Percentiles rank a stretch among this genome's conserved stretches.
These are phyloP conservation scores for Rhodomyrtus tomentosa DNA, from an alignment of 345 rosid genomes.

Conservation along the genomic window DNA sequence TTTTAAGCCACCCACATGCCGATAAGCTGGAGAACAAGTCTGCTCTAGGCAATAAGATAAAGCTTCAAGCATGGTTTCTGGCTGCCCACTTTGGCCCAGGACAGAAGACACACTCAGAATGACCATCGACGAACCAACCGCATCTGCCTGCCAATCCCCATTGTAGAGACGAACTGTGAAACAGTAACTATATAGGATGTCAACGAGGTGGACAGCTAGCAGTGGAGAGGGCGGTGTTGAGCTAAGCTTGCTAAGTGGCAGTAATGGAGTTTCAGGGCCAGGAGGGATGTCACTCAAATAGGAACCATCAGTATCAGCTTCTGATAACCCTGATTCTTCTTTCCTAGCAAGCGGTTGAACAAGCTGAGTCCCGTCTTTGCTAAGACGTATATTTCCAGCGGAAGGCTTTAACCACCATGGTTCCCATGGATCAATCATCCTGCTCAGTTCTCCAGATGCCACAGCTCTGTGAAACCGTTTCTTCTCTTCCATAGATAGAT, in stretches of 20 bases:
- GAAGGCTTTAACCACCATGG: conserved; percentile 93
- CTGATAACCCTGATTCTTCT: conserved; percentile 7
- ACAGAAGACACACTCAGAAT: conserved; percentile 51
- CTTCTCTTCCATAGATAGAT: conserved; percentile 63
- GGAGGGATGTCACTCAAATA: conserved; percentile 39
- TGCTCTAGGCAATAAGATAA: conserved; percentile 60
- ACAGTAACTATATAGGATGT: conserved; percentile 63
- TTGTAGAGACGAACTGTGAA: conserved; percentile 77
- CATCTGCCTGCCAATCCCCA: conserved; percentile 80
- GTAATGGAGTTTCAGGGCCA: conserved; percentile 60
- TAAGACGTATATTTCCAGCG: conserved; percentile 44
- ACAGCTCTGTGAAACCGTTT: conserved; percentile 72
- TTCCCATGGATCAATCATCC: conserved; percentile 83
- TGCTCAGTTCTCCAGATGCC: conserved; percentile 86
- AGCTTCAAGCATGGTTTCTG: conserved; percentile 52
- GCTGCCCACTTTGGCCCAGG: conserved; percentile 54
- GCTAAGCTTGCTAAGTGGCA: conserved; percentile 44
- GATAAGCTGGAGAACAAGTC: conserved; percentile 68
- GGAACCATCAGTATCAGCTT: conserved; percentile 5
- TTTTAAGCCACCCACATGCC: conserved; percentile 56
- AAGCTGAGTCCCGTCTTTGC: conserved; percentile 51
- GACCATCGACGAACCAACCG: conserved; percentile 49
- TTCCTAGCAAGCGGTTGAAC: conserved; percentile 32
- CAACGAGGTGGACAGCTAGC: conserved; percentile 59
- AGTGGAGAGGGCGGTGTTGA: conserved; percentile 62